Evolutionary conservation across 768 basidiomycete genomes (phyloP), one percentile per base, ranked within the genome.

Genomic region (Rubroboletus pulcherrimus): DNA sequence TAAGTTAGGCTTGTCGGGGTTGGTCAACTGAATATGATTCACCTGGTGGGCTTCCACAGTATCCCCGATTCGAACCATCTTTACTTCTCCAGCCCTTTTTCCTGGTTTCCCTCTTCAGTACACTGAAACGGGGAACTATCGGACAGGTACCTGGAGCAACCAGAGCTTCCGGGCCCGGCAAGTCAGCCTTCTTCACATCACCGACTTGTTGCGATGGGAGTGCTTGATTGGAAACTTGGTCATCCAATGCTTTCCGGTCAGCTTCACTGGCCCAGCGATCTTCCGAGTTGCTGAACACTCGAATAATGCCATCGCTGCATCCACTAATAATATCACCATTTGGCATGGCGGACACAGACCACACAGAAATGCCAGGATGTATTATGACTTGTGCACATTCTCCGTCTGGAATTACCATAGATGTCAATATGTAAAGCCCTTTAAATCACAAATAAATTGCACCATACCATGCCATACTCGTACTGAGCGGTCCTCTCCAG

Each of bases 281-380:
- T 67, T 85, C 80, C 1, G 78, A 77, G 21, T 78, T 76, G 64
- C 87, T 94, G 73, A 96, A 99, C 15, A 98, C 80, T 48, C 97
- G 84, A 21, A 98, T 83, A 30, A 86, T 72, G 35, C 88, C 86
- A 68, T 99, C 97, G 58, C 95, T 96, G 49, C 86, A 81, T 6
- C 96, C 95, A 49, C 89, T 93, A 44, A 92, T 89, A 61, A 99
- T 90, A 69, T 98, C 96, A 34, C 90, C 86, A 58, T 93, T 93
- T 0, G 91, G 86, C 79, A 93, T 85, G 7, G 85, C 80, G 1
- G 91, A 86, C 15, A 96, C 91, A 3, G 90, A 76, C 97, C 97
- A 99, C 2, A 99, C 91, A n/a, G 96, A 98, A 53, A 96, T 91
- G 8, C 93, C 93, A 7, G 97, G 94, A 66, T 97, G 93, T 10